Evolutionary conservation across 352 stramenopile species (phyloP), one percentile per base, ranked within the genome.

Genomic region (Phytophthora crassamura): DNA sequence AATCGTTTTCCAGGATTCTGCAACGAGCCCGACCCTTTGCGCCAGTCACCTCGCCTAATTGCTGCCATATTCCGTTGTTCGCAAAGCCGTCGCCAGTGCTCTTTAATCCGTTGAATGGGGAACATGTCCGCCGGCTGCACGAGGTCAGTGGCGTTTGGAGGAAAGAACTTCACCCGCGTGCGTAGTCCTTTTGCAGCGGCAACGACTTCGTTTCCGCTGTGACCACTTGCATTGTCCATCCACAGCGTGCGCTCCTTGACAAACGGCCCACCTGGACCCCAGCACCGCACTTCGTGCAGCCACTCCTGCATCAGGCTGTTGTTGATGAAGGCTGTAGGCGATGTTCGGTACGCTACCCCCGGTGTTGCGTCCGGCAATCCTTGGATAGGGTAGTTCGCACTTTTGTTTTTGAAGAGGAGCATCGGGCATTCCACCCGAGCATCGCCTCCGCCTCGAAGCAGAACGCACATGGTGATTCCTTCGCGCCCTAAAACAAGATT

Each of bases 401-500:
- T 60, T 12, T 22, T 38, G 22, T 59, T 55, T n/a, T 50, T 54
- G 33, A 60, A 56, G 10, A 59, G 59, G 14, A 60, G 16, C 32
- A 50, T 55, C 9, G 48, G 49, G 5, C 41, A 60, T 1, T 60
- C 3, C 1, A 59, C 4, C 22, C 14, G 30, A 12, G 49, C 32
- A 11, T 59, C 12, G 4, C 2, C 8, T 1, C 33, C 42, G 4
- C 41, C 57, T 18, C 30, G 30, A 34, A 59, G 5, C 14, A 66
- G n/a, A 6, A 66, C 48, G 22, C 18, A 59, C 48, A 66, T 66
- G 1, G 58, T 66, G 9, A 67, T 67, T 4, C 59, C 59, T 30
- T 67, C 49, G 20, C n/a, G n/a, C 32, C 20, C 59, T 60, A 58
- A 51, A 8, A 51, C 43, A 38, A 22, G 25, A 14, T 35, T n/a